Conservation (phyloP, 495 filamentous ascomycete genomes). For the Lasiosphaeris hirsuta region DNA sequence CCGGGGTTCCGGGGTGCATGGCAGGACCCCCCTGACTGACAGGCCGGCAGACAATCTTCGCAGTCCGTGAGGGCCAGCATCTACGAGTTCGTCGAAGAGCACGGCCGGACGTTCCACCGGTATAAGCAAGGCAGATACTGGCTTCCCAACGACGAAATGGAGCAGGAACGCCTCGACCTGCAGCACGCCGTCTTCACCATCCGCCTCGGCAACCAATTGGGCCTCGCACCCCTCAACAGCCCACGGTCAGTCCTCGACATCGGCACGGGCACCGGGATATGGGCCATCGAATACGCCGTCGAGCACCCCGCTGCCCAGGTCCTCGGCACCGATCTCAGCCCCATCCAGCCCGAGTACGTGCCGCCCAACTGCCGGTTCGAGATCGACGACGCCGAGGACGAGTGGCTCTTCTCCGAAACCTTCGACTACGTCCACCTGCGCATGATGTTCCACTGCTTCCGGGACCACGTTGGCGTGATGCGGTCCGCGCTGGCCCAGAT, state of each 20-base stretch:
- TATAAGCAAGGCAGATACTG: conserved; percentile 20
- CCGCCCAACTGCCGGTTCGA: conserved; percentile 48
- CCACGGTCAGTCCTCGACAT: conserved; percentile 50
- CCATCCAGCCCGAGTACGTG: conserved; percentile 24
- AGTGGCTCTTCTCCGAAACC: conserved; percentile 41
- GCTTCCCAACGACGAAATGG: conserved; percentile 26
- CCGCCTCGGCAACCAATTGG: neutral
- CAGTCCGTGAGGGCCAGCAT: conserved; percentile 2
- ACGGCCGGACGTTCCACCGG: conserved; percentile 48
- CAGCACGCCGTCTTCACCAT: conserved; percentile 36
- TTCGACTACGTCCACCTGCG: conserved; percentile 53
- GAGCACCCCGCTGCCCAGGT: conserved; percentile 40
- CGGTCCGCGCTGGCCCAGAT: conserved; percentile 38
- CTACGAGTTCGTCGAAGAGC: conserved; percentile 5
- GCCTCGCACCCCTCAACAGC: conserved; percentile 50
- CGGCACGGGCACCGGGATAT: conserved; percentile 40
- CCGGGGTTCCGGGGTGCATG: too few species aligned
- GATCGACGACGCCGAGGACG: conserved; percentile 50
- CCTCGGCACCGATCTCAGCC: conserved; percentile 16
- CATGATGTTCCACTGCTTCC: conserved; percentile 45
- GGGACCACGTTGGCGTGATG: conserved; percentile 41
- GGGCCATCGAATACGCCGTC: conserved; percentile 57
- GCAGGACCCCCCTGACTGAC: too few species aligned
- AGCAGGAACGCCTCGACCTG: conserved; percentile 40
- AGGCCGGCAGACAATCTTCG: neutral